A percentile compares a stretch with the other conserved stretches of the same genome.
phyloP scores from a whole-genome alignment of 1,139 yeast species.

The Kodamaea alishanica region DNA sequence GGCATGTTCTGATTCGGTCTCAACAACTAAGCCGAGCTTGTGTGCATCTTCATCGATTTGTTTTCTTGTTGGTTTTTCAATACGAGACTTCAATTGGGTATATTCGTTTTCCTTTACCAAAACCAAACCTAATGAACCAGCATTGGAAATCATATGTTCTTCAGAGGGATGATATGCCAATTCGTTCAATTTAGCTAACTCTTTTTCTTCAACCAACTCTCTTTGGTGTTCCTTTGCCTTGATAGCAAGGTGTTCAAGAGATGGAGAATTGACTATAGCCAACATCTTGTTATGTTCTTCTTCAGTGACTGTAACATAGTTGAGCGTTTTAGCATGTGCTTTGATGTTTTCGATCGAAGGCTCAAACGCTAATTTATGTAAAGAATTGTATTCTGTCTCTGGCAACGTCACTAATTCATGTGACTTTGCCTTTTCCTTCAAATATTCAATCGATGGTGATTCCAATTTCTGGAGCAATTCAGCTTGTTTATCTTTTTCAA shows the following conservation, averaged over 20 bases:
- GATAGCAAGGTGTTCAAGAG: conserved; percentile 5
- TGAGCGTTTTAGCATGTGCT: conserved; percentile 13
- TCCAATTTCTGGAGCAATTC: conserved; percentile 5
- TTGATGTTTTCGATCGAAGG: conserved; percentile 3
- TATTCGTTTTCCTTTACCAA: conserved; percentile 5
- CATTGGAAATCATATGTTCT: conserved; percentile 12
- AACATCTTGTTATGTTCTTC: conserved; percentile 13
- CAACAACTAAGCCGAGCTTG: conserved; percentile 9
- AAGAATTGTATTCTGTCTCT: conserved; percentile 4
- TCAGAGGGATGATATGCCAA: conserved; percentile 18
- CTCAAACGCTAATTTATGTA: conserved; percentile 8
- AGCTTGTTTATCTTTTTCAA: not conserved
- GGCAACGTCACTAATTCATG: conserved; percentile 5
- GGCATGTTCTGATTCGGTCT: conserved; percentile 12
- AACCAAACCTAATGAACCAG: conserved; percentile 3
- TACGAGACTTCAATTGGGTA: conserved; percentile 2
- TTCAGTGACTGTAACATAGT: conserved; percentile 18
- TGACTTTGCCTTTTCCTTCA: conserved; percentile 16
- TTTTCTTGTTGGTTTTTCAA: conserved; percentile 5
- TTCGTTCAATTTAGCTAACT: conserved; percentile 8
- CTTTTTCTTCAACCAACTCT: conserved; percentile 1
- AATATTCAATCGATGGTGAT: conserved; percentile 22
- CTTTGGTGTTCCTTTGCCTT: conserved; percentile 3
- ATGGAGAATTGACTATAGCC: conserved; percentile 7
- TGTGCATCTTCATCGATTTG: conserved; percentile 8